These are phyloP conservation scores for Microcos paniculata DNA, from an alignment of 345 rosid species.

Conservation along the genomic window DNA sequence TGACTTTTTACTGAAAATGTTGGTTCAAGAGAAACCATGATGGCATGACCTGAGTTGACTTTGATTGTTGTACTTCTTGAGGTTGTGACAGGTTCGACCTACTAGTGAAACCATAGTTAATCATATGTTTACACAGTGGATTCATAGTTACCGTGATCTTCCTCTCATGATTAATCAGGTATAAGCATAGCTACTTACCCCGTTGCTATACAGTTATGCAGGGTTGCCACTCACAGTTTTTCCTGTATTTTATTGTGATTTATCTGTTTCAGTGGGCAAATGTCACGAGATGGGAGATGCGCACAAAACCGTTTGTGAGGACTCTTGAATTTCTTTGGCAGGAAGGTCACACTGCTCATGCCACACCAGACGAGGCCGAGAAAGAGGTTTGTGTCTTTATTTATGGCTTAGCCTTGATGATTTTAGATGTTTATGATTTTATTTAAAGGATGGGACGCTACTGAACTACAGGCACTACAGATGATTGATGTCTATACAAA, in stretches of 20 bases:
- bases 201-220: not conserved
- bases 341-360: constrained; percentile 97
- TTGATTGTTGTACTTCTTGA: constrained; percentile 71
- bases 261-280: constrained; percentile 72
- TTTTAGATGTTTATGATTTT: constrained; percentile 1
- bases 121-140: constrained; percentile 98
- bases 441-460: constrained; percentile 28
- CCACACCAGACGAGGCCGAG: constrained; percentile 86
- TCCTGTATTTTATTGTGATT: not conserved
- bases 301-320: constrained; percentile 90
- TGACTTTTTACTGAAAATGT: constrained; percentile 9
- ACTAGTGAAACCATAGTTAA: constrained; percentile 95
- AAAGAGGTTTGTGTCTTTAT: constrained; percentile 60
- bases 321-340: constrained; percentile 98
- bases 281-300: constrained; percentile 97
- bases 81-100: constrained; percentile 98
- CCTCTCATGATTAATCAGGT: constrained; percentile 97
- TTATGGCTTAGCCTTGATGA: constrained; percentile 5
- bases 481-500: constrained; percentile 85
- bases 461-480: constrained; percentile 70
- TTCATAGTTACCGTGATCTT: constrained; percentile 91
- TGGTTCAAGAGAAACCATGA: constrained; percentile 22
- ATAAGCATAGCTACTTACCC: not conserved
- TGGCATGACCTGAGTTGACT: constrained; percentile 53
- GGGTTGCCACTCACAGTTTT: not conserved